Evolutionary conservation across 441 rosid genomes (phyloP), one percentile per base, ranked within the genome.

Genomic region (Populus hybrid): DNA sequence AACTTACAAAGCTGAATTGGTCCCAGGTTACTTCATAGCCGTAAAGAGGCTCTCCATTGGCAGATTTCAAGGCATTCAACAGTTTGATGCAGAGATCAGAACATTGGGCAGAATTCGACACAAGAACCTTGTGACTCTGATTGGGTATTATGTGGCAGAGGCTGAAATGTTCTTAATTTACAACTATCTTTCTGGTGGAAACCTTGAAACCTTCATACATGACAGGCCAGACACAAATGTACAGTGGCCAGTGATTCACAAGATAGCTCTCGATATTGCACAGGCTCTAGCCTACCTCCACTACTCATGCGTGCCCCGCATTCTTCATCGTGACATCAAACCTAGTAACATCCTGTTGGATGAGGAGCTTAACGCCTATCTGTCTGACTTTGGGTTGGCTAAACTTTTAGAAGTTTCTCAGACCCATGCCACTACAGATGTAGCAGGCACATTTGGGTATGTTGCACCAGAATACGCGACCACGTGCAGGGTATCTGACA

Each of bases 381-480:
- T 91, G 42, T 91, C 94, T 34, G 94, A 91, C 79, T 91, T 91
- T 69, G 94, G 92, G 70, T 81, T 91, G 76, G 94, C 92, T 28
- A 87, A 87, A 85, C 90, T 91, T 40, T 75, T 91, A 67, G 94
- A 85, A 81, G 92, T 88, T 77, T 91, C 91, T 40, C 88, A 88
- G 84, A 91, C 94, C 2, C 94, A 91, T 70, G 92, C 91, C 34
- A 91, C 94, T 2, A 91, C 92, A 10, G 94, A 87, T 80, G 94
- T 91, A 46, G 92, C 90, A 32, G 94, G 94, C 67, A 91, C 94
- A 36, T 91, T 91, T 66, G 94, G 94, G 26, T 91, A 91, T 73
- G 94, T 91, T 59, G 94, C 92, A 42, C 94, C 94, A 23, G 94
- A 90, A 77, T 90, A 90, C 75, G 94, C 92, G 35, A 89, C 90